phyloP scores from a whole-genome alignment of 352 stramenopile genomes.

The Globisporangium canariense region DNA sequence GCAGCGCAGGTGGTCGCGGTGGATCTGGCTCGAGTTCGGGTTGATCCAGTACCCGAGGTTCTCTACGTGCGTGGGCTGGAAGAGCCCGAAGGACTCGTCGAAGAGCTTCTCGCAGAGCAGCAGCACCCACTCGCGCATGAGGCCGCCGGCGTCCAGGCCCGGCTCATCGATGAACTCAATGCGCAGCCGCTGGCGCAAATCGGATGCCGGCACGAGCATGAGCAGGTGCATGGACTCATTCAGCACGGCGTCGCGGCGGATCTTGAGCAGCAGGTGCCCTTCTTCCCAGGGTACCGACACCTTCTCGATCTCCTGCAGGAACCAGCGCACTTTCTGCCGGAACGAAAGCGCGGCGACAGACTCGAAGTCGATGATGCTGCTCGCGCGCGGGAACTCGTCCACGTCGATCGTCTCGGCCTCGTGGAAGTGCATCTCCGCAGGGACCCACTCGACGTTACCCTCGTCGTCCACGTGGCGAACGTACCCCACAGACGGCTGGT shows the following conservation, averaged over 20 bases:
- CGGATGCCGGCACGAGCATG: slow-evolving; percentile 67
- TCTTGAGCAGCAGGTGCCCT: slow-evolving; percentile 76
- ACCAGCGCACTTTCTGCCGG: slow-evolving; percentile 72
- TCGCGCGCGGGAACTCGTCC: slow-evolving; percentile 71
- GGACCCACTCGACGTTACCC: slow-evolving; percentile 69
- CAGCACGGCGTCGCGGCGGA: slow-evolving; percentile 67
- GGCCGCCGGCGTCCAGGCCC: slow-evolving; percentile 64
- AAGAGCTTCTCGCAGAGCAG: slow-evolving; percentile 78
- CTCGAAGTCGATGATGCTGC: slow-evolving; percentile 74
- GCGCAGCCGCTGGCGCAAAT: slow-evolving; percentile 67
- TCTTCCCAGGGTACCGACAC: slow-evolving; percentile 77
- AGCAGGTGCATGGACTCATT: slow-evolving; percentile 82
- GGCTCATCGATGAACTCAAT: slow-evolving; percentile 86
- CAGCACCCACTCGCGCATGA: slow-evolving; percentile 79
- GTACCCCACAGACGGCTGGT: slow-evolving; percentile 71
- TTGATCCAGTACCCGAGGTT: slow-evolving; percentile 86
- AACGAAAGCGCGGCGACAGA: slow-evolving; percentile 68
- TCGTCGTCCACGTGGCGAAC: slow-evolving; percentile 67
- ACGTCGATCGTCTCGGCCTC: slow-evolving; percentile 61
- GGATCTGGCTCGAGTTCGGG: slow-evolving; percentile 60
- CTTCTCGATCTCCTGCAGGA: slow-evolving; percentile 71
- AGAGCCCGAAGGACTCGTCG: slow-evolving; percentile 73
- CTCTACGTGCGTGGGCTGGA: slow-evolving; percentile 66
- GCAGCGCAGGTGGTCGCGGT: slow-evolving; percentile 66
- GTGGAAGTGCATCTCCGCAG: slow-evolving; percentile 63